Evolutionary conservation across 2,329 filamentous ascomycete genomes (phyloP), one percentile per base, ranked within the genome.

Genomic region (Endoconidiophora polonica): DNA sequence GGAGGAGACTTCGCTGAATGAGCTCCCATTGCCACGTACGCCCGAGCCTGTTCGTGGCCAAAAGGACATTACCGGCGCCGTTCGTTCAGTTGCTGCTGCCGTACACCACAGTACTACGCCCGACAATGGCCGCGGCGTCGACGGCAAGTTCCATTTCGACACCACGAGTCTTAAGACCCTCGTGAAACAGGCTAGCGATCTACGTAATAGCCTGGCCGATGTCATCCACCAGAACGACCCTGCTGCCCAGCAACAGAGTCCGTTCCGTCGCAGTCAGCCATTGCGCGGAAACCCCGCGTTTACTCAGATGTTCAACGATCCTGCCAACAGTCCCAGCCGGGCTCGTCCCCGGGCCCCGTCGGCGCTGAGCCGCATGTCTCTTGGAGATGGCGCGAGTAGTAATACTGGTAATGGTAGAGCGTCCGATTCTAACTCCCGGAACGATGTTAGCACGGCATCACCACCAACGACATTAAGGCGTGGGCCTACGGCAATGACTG

Each of bases 141-240:
- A 68, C 46, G 68, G 70, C 53, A 73, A 73, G 63, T 71, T 81
- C 58, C 79, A 79, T 52, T 82, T 82, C 55, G 78, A 81, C 58
- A 81, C 78, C 4, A 80, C 79, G 55, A 81, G 76, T 60, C 67
- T 82, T n/a, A 77, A 76, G 57, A 74, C 77, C 57, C 65, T 82
- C 48, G 78, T 82, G 37, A 77, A 76, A 59, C 69, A 76, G 52
- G 78, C 78, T 1, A 70, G 73, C 24, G 72, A 74, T 50, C 62
- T 82, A 33, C 71, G 73, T 24, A 76, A 80, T 55, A 65, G 67
- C 3, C 63, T 82, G 20, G 76, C 76, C 0, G 76, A 81, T 49
- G 61, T 76, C 4, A 67, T 82, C 44, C 74, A 77, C 44, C 69
- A 68, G 47, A 73, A 70, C 38, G 77, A 82, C 57, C 68, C 75